These are phyloP conservation scores for Psilocybe cyanescens DNA, from an alignment of 768 basidiomycete species.

Conservation along the genomic window DNA sequence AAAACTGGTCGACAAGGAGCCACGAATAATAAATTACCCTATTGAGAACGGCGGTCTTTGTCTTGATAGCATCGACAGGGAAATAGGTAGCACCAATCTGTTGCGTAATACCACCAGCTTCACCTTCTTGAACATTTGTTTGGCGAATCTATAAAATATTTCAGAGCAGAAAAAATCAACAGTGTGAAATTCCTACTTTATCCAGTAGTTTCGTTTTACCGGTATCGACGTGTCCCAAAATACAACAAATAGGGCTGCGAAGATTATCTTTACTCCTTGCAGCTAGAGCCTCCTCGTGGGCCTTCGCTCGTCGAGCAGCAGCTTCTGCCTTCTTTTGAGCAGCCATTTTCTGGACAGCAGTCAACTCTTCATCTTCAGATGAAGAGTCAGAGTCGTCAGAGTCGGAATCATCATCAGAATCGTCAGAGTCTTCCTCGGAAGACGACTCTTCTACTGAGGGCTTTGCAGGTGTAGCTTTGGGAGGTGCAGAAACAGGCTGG, in stretches of 20 bases:
- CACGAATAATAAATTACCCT: conserved; percentile 46
- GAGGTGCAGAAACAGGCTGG: conserved; percentile 7
- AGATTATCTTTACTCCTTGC: conserved; percentile 88
- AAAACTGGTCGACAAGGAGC: neutral
- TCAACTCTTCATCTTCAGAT: conserved; percentile 65
- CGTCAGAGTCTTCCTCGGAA: conserved; percentile 47
- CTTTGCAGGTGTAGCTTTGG: conserved; percentile 1
- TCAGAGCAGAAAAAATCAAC: neutral
- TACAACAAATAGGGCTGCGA: conserved; percentile 98
- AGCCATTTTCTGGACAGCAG: conserved; percentile 65
- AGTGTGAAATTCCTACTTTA: conserved; percentile 60
- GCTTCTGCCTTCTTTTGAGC: conserved; percentile 83
- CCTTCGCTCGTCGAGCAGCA: conserved; percentile 77
- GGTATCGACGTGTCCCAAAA: conserved; percentile 98
- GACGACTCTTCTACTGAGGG: conserved; percentile 36
- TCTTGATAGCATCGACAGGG: conserved; percentile 92
- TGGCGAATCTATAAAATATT: conserved; percentile 80
- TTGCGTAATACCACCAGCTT: conserved; percentile 99
- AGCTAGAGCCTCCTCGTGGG: conserved; percentile 84
- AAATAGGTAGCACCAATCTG: conserved; percentile 99
- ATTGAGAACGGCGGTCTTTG: conserved; percentile 94
- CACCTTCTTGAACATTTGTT: conserved; percentile 99
- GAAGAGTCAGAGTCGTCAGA: conserved; percentile 47
- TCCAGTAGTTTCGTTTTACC: conserved; percentile 98
- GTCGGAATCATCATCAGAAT: conserved; percentile 44